Evolutionary conservation across 2,329 filamentous ascomycete genomes (phyloP), one percentile per base, ranked within the genome.

Genomic region (Verticillium tricorpus): DNA sequence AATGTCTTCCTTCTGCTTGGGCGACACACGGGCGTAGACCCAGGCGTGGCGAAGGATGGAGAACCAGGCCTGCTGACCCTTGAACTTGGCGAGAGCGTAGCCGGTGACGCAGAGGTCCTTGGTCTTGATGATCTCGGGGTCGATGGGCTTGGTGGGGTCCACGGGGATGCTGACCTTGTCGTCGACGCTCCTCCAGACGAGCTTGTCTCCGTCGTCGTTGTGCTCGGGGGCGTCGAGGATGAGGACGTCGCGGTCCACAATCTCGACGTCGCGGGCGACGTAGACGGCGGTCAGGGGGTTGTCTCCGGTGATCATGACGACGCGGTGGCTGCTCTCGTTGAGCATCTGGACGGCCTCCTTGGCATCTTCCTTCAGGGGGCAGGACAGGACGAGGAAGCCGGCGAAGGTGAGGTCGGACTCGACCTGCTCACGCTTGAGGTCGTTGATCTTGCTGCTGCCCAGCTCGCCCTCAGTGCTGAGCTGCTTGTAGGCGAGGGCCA

Each of bases 221-320:
- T 97, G 85, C 75, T 99, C 95, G 25, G 95, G 95, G 2, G 94
- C 92, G 74, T 99, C 95, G 31, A 99, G 83, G 68, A 99, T 98
- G 63, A 98, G 84, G 60, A 95, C 92, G 37, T 98, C 93, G 61
- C 95, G 89, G 71, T 99, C 95, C 17, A 99, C 93, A 74, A 99
- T 99, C 74, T 99, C 95, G 31, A 99, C 95, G 74, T 97, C 89
- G 64, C 90, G 89, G 17, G 95, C 95, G 61, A 99, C 95, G 72
- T 99, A 94, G 12, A 97, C 92, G 67, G 95, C 95, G 50, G 95
- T 99, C 59, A 99, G 84, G 14, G 95, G 94, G 74, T 99, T 99
- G 76, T 99, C 95, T 73, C 95, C 95, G 63, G 95, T 99, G 67
- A 99, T 99, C 95, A 99, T 99, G 69, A 99, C 91, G 56, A 97